phyloP scores from a whole-genome alignment of 768 basidiomycete genomes.

The Paxillus ammoniavirescens region DNA sequence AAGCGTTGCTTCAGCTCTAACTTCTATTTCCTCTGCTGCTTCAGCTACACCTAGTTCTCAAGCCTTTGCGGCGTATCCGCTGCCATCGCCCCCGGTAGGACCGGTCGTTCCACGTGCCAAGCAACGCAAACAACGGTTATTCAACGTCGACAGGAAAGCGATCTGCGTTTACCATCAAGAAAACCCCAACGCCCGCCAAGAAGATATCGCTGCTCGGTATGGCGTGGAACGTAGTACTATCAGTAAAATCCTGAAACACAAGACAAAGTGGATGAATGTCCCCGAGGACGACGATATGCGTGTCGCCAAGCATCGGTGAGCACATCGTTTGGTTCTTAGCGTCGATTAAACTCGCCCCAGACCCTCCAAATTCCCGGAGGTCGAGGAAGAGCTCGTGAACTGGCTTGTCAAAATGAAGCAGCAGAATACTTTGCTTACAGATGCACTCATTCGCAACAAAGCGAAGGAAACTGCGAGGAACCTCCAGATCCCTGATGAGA shows the following conservation, averaged over 20 bases:
- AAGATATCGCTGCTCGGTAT: conserved; percentile 76
- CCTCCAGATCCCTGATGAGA: conserved; percentile 59
- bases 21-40: conserved; percentile 47
- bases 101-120: conserved; percentile 40
- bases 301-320: conserved; percentile 70
- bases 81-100: conserved; percentile 26
- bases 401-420: conserved; percentile 59
- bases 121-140: conserved; percentile 71
- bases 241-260: conserved; percentile 87
- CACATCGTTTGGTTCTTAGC: conserved; percentile 1
- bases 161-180: conserved; percentile 69
- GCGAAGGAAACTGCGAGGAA: conserved; percentile 64
- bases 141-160: conserved; percentile 68
- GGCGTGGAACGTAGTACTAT: conserved; percentile 91
- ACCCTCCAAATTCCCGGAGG: conserved; percentile 76
- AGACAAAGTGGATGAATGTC: conserved; percentile 77
- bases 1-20: conserved; percentile 53
- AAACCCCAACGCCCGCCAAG: conserved; percentile 72
- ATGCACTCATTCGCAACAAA: conserved; percentile 59
- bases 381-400: conserved; percentile 62
- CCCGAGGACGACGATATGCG: conserved; percentile 55
- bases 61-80: conserved; percentile 28
- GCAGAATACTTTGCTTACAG: conserved; percentile 52
- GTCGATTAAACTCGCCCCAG: conserved; percentile 34
- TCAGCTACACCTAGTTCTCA: conserved; percentile 32